Percentiles rank a stretch among this genome's conserved stretches.
These are phyloP conservation scores for Pistacia vera DNA, from an alignment of 345 rosid species.

Conservation along the genomic window DNA sequence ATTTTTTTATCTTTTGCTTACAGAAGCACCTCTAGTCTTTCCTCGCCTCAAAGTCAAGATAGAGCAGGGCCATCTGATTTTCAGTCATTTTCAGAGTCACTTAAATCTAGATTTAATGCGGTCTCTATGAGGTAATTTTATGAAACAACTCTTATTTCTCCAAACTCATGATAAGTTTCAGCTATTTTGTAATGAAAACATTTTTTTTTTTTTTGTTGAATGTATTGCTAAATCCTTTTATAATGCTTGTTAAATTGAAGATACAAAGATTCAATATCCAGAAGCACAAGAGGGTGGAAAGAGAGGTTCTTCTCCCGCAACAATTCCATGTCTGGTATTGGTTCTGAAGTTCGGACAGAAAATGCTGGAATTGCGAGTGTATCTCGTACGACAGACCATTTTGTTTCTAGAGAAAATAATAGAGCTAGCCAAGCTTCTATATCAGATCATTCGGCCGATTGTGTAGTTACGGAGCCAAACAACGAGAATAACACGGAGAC, in stretches of 20 bases:
- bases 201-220: not conserved
- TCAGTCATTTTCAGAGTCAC: constrained; percentile 64
- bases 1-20: constrained; percentile 13
- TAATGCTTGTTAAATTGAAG: constrained; percentile 27
- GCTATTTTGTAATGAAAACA: not conserved
- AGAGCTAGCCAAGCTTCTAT: constrained; percentile 34
- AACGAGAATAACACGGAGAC: constrained; percentile 27
- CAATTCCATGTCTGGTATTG: constrained; percentile 42
- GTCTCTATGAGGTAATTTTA: constrained; percentile 53
- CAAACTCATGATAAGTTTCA: not conserved
- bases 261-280: constrained; percentile 66
- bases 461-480: constrained; percentile 31
- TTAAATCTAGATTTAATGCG: constrained; percentile 64
- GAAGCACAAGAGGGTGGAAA: constrained; percentile 74
- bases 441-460: constrained; percentile 28
- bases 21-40: constrained; percentile 35
- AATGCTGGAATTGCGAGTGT: constrained; percentile 52
- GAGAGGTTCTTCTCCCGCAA: constrained; percentile 66
- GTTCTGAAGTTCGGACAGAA: constrained; percentile 56
- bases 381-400: constrained; percentile 47
- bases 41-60: constrained; percentile 42
- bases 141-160: not conserved
- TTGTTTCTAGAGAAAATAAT: constrained; percentile 40
- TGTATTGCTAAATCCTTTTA: constrained; percentile 12
- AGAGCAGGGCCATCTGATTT: constrained; percentile 66